phyloP scores from a whole-genome alignment of 192 early-diverging fungal genomes.

The Cladochytrium replicatum region DNA sequence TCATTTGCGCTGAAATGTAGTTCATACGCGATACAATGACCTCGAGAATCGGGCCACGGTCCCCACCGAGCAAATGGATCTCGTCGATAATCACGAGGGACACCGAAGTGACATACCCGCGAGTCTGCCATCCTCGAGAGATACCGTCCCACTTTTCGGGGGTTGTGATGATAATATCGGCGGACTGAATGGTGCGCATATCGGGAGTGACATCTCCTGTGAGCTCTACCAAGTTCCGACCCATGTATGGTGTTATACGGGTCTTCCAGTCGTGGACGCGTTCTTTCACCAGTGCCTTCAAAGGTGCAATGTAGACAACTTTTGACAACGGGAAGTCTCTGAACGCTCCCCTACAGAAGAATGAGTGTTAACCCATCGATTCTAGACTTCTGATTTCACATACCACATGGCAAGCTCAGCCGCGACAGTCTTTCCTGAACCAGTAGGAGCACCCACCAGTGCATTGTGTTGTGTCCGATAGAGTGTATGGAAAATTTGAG shows the following conservation, averaged over 20 bases:
- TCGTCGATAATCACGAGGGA: constrained; percentile 95
- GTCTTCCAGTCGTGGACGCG: constrained; percentile 80
- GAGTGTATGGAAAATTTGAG: constrained; percentile 96
- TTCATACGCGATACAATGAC: constrained; percentile 98
- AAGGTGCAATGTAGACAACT: constrained; percentile 95
- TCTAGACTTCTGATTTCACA: constrained; percentile 11
- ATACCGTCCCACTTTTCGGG: constrained; percentile 99
- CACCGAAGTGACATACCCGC: constrained; percentile 79
- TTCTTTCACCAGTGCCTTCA: constrained; percentile 96
- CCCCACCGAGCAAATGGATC: constrained; percentile 93
- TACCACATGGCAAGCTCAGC: constrained; percentile 94
- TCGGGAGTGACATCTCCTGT: constrained; percentile 96
- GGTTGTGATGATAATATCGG: constrained; percentile 97
- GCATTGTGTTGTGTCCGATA: constrained; percentile 79
- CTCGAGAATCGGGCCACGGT: constrained; percentile 94
- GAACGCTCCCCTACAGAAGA: constrained; percentile 52
- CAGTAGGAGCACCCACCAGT: constrained; percentile 91
- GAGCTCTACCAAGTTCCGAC: constrained; percentile 80
- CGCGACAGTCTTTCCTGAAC: constrained; percentile 95
- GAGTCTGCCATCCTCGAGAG: constrained; percentile 80
- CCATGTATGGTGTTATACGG: constrained; percentile 61
- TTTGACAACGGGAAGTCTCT: constrained; percentile 68
- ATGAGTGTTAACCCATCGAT: neutral
- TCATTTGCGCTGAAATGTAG: constrained; percentile 78
- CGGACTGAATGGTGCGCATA: constrained; percentile 65